These are phyloP conservation scores for Neobulgaria alba DNA, from an alignment of 2,329 filamentous ascomycete species.

Conservation along the genomic window DNA sequence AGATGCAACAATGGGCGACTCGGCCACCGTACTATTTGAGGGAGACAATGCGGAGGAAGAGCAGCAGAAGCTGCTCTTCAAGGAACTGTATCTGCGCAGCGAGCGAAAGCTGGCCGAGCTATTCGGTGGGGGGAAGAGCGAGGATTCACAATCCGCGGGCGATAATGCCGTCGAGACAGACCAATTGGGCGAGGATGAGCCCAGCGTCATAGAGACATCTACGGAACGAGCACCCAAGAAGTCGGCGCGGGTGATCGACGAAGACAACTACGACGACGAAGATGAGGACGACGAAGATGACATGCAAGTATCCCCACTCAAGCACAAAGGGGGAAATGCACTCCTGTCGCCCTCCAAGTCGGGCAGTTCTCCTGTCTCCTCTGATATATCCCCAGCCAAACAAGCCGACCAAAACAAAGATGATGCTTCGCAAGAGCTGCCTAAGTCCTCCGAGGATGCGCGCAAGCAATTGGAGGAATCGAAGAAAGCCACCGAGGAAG, in stretches of 20 bases:
- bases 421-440: conserved; percentile 41
- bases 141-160: conserved; percentile 15
- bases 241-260: conserved; percentile 68
- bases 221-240: conserved; percentile 52
- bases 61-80: conserved; percentile 61
- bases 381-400: conserved; percentile 41
- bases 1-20: conserved; percentile 37
- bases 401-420: conserved; percentile 45
- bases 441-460: conserved; percentile 74
- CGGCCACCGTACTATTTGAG: conserved; percentile 39
- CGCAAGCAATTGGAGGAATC: conserved; percentile 90
- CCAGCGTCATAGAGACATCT: conserved; percentile 42
- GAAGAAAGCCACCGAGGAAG: conserved; percentile 82
- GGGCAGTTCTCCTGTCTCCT: conserved; percentile 55
- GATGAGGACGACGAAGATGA: conserved; percentile 59
- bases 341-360: conserved; percentile 63
- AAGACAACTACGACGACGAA: conserved; percentile 76
- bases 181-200: conserved; percentile 40
- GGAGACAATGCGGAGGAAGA: conserved; percentile 57
- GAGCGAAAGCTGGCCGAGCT: conserved; percentile 70
- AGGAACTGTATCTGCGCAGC: conserved; percentile 65
- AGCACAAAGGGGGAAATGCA: conserved; percentile 40
- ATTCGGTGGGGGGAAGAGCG: conserved; percentile 44
- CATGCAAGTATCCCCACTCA: conserved; percentile 42
- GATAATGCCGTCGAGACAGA: conserved; percentile 26